Evolutionary conservation across 805 yeast species (phyloP).

Genomic region (Candida boidinii): DNA sequence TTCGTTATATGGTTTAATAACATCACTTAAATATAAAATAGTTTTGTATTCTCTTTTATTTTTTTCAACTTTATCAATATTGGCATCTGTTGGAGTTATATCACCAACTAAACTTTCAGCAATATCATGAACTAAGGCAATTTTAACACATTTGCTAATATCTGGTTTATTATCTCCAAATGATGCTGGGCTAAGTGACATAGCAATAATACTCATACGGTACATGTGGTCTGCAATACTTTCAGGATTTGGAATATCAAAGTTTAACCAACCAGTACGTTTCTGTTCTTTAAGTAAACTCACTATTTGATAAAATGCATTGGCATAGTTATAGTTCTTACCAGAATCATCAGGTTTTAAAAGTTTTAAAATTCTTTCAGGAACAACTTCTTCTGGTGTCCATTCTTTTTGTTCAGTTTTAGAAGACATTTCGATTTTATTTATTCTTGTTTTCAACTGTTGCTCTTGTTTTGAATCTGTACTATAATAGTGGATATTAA

Average conservation of each 20-base stretch:
- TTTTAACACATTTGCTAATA: conserved; percentile 65
- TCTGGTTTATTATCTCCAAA: conserved; percentile 26
- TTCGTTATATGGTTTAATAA: conserved; percentile 58
- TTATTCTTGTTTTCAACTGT: too few relatives aligned
- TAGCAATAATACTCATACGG: conserved; percentile 77
- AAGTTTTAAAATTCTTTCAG: conserved; percentile 26
- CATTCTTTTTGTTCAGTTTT: too few relatives aligned
- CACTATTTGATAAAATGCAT: conserved; percentile 46
- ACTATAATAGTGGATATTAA: too few relatives aligned
- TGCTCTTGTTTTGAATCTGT: too few relatives aligned
- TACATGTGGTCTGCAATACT: conserved; percentile 94
- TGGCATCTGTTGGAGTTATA: conserved; percentile 71
- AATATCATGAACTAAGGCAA: conserved; percentile 86
- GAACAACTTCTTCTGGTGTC: conserved; percentile 37
- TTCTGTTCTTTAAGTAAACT: conserved; percentile 66
- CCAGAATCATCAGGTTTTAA: conserved; percentile 11
- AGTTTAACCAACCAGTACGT: conserved; percentile 93
- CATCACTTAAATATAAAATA: conserved; percentile 51
- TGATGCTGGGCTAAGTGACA: conserved; percentile 43
- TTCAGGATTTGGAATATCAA: conserved; percentile 47
- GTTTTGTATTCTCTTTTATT: conserved; percentile 73
- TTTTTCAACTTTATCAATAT: conserved; percentile 67
- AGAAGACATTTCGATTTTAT: too few relatives aligned
- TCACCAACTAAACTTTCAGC: conserved; percentile 95
- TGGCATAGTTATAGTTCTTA: conserved; percentile 19